Evolutionary conservation across 306 rosid species (phyloP), one percentile per base, ranked within the genome.

Genomic region (Malus sieversii): DNA sequence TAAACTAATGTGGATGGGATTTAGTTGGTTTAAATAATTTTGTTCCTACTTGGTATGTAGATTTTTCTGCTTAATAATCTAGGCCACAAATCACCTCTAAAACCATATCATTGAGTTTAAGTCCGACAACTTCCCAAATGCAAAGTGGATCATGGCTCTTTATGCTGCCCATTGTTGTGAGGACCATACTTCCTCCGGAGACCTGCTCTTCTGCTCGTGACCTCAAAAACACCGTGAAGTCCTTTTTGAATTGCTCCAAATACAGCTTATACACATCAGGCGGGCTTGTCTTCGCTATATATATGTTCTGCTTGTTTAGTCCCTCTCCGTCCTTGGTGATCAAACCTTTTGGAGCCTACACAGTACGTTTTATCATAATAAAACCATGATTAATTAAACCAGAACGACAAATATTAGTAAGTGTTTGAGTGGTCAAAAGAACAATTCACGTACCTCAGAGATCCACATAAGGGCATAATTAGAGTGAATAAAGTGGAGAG

Each of bases 131-230:
- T 30, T 38, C 85, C 59, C 59, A 64, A 14, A 69, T 16, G 63
- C 12, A 48, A 10, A 9, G 59, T 8, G 80, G 73, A 42, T 83
- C 68, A 1, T 51, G 6, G 32, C 62, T 29, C 4, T 33, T 63
- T 0, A 71, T 59, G 70, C 84, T 75, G 20, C 89, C 89, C 1
- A 63, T 4, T 1, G 80, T 42, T 4, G 86, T 79, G 1, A 89
- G 80, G 4, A 86, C 72, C 87, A 86, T 81, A 23, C 69, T 7
- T 7, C 93, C 91, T 0, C 78, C 83, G 0, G 1, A 9, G 0
- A 60, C 77, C 16, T 85, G 27, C 77, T 87, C 91, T 18, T 80
- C 25, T 0, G 73, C 83, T 2, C 93, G 89, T 73, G 64, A 80
- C 16, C 33, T 67, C 8, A 32, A 32, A 32, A 32, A 32, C 35